Conservation (phyloP, 441 rosid genomes). For the Viola pubescens region DNA sequence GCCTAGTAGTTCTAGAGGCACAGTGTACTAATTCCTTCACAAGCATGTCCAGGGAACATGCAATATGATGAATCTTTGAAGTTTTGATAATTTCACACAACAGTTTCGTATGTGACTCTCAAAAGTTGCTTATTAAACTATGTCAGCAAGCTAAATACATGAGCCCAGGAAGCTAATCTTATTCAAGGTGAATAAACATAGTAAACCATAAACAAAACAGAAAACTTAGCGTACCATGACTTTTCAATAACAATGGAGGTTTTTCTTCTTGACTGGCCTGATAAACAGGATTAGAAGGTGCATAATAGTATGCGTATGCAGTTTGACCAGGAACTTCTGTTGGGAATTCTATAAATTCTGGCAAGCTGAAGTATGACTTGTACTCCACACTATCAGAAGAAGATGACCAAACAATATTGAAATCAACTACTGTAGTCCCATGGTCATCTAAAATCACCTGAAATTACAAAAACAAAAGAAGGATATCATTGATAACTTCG, state of each 20-base stretch:
- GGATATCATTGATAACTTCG: constrained; percentile 5
- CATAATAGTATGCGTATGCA: constrained; percentile 86
- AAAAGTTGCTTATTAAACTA: no score
- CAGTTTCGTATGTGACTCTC: no score
- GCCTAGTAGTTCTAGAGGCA: no score
- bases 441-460: constrained; percentile 65
- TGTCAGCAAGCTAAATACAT: no score
- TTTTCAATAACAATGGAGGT: constrained; percentile 75
- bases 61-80: no score
- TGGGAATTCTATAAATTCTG: constrained; percentile 84
- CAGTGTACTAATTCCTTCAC: no score
- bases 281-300: constrained; percentile 60
- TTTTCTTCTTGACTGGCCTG: constrained; percentile 59
- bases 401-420: constrained; percentile 73
- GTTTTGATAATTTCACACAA: no score
- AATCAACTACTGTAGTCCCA: constrained; percentile 38
- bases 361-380: constrained; percentile 60
- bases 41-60: no score
- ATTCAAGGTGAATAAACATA: not conserved
- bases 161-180: not conserved
- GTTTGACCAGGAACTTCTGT: constrained; percentile 71
- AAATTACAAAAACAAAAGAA: constrained; percentile 12
- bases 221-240: constrained; percentile 59
- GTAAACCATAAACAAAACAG: not conserved
- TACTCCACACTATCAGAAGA: constrained; percentile 63